Base-by-base conservation (phyloP, 352 stramenopile genomes). In the Phytophthora melonis region DNA sequence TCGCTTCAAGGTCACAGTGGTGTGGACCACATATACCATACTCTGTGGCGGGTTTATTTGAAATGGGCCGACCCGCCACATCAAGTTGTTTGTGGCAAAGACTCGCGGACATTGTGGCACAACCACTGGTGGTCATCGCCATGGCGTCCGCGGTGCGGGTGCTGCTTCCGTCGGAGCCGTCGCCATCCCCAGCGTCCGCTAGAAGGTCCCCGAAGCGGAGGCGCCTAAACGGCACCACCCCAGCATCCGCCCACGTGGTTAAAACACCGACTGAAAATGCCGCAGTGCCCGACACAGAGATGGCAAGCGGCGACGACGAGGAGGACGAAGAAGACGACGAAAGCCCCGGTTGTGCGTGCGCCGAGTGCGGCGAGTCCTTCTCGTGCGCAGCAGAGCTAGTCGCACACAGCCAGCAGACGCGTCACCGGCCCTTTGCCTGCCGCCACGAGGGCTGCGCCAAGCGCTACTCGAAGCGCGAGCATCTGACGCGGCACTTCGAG, bases 381-480 rank as follows among this genome's bases (percentile, higher is more conserved):
- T 41, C n/a, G 19, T 59, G 58, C 25, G 52, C 34, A 6, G 25
- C 14, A 0, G 18, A 66, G 6, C 14, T 73, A 19, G 59, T 56
- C 0, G 25, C 55, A 5, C 72, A 78, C 23, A 63, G 75, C 62
- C 60, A 70, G 53, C 25, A 66, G 16, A 77, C 55, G 7, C 53
- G 36, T 21, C 79, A 78, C 63, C 70, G 52, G 5, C 69, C 78
- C 3, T 92, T 91, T 61, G 58, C 45, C 0, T 94, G 87, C 65
- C 61, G 68, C 21, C 14, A 75, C 9, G 19, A 78, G 1, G 78
- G 63, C 13, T 94, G 86, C 50, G 50, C 16, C n/a, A 91, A 88
- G 43, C 75, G 67, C 53, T 94, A 92, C 66, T 86, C 81, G 32
- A 92, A 92, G 68, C 72, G 72, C 2, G 87, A 94, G 57, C 87